Evolutionary conservation across 371 early-diverging fungal species (phyloP), one percentile per base, ranked within the genome.

Genomic region (Mortierella sp.): DNA sequence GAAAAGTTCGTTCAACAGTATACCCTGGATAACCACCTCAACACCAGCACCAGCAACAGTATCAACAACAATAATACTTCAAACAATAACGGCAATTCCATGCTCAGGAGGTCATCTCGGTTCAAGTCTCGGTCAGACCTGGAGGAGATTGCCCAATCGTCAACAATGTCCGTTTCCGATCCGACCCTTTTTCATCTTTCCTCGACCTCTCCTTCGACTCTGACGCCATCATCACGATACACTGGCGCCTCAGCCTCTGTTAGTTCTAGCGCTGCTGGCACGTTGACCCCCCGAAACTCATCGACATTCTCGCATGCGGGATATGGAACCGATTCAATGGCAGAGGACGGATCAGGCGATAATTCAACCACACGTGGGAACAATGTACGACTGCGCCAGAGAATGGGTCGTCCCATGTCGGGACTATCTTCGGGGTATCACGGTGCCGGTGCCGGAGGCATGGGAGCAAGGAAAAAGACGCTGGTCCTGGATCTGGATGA

Each of bases 401-500:
- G 78, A 63, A 81, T 70, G 63, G 75, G 74, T 41, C 82, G 86
- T n/a, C 86, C 82, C 27, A 76, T 72, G 76, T 81, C 86, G 2
- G 82, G 86, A 38, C 54, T 84, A 46, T 79, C 35, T 0, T 76
- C 78, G 1, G 75, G 77, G 0, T 4, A 56, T 16, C 51, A 74
- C 43, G 83, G 79, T 29, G 60, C 55, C 72, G 80, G 75, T 18
- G 60, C 48, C 70, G 84, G 75, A 58, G 74, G 77, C 4, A 70
- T 72, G 27, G 76, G 72, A 32, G 73, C 83, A 29, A 80, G 84
- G 77, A 83, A 87, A 74, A 98, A 98, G 88, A 98, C 97, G 8
- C 90, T 99, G 49, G 97, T 98, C 8, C 89, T 99, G 78, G 99
- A 99, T 90, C 90, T 99, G 72, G 99, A 99, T 82, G 98, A 99